Evolutionary conservation across 2,329 filamentous ascomycete genomes (phyloP).

Genomic region (Penicillium sp.): DNA sequence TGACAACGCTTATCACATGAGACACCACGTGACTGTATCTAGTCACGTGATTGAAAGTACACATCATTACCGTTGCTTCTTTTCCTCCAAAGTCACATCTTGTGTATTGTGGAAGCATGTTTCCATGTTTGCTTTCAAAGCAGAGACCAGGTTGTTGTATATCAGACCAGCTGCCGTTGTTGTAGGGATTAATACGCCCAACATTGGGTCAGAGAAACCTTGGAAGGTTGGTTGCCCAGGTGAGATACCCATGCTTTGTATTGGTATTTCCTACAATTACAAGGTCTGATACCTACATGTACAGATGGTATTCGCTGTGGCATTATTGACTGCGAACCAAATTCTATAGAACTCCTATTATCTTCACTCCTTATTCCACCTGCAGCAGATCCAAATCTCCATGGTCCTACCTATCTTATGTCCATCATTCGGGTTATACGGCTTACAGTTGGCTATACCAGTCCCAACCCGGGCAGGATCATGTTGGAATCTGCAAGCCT

Average conservation of each 20-base stretch:
- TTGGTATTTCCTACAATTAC: background rate
- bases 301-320: background rate
- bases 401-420: background rate
- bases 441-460: background rate
- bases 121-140: background rate
- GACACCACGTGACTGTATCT: background rate
- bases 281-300: background rate
- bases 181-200: background rate
- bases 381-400: background rate
- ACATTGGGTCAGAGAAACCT: background rate
- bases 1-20: constrained; percentile 9
- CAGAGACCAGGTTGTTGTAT: background rate
- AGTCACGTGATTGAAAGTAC: background rate
- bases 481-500: background rate
- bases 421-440: background rate
- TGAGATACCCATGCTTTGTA: background rate
- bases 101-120: background rate
- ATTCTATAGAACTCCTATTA: background rate
- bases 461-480: background rate
- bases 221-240: too few relatives aligned
- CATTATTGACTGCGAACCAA: background rate
- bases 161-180: background rate
- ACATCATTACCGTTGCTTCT: background rate
- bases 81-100: background rate
- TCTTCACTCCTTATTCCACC: background rate